phyloP scores from a whole-genome alignment of 179 eudicot genomes.

The Silene coronaria region DNA sequence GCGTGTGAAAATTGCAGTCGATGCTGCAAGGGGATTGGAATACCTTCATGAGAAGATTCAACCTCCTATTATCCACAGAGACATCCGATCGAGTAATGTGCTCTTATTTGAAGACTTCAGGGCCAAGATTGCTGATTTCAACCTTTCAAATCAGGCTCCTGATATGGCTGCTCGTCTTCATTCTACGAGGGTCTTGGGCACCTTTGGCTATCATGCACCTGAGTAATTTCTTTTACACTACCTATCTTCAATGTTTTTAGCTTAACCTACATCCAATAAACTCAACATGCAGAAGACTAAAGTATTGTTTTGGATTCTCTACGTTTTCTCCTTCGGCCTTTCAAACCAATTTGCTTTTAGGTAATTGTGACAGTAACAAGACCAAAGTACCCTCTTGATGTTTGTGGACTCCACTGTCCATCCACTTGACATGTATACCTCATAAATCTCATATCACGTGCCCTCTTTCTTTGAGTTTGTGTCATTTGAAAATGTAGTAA shows the following conservation, averaged over 20 bases:
- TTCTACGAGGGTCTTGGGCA: slow-evolving; percentile 48
- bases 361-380: too few relatives aligned
- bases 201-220: slow-evolving; percentile 56
- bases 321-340: too few relatives aligned
- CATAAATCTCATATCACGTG: too few relatives aligned
- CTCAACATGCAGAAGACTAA: too few relatives aligned
- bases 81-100: slow-evolving; percentile 46
- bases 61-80: slow-evolving; percentile 47
- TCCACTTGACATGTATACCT: too few relatives aligned
- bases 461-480: too few relatives aligned
- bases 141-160: slow-evolving; percentile 53
- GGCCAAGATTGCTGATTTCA: slow-evolving; percentile 50
- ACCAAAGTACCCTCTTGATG: too few relatives aligned
- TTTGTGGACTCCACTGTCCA: too few relatives aligned
- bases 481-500: too few relatives aligned
- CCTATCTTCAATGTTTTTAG: neutral
- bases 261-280: neutral
- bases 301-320: too few relatives aligned
- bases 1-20: slow-evolving; percentile 44
- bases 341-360: too few relatives aligned
- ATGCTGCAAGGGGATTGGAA: slow-evolving; percentile 48
- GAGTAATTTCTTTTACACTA: slow-evolving; percentile 29
- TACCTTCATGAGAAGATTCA: slow-evolving; percentile 50
- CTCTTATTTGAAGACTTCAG: slow-evolving; percentile 42
- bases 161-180: slow-evolving; percentile 56